phyloP scores from a whole-genome alignment of 495 filamentous ascomycete genomes.

The Chaetomidium leptoderma region DNA sequence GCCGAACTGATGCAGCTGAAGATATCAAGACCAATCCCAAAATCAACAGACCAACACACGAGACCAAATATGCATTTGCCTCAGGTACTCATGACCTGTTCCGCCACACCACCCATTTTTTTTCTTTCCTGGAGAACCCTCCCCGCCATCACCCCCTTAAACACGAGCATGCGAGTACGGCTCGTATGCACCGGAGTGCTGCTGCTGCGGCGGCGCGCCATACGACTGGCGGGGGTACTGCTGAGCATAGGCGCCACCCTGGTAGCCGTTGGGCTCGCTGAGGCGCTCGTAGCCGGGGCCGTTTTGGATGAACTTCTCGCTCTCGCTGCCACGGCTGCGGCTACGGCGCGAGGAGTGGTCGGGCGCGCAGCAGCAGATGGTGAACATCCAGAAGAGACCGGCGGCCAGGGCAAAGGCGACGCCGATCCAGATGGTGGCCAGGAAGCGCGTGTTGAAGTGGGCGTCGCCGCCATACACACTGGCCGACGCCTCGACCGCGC shows the following conservation, averaged over 20 bases:
- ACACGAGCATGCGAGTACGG: conserved; percentile 47
- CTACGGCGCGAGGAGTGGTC: conserved; percentile 31
- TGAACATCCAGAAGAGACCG: conserved; percentile 83
- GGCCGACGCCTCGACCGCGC: conserved; percentile 60
- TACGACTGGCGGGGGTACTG: conserved; percentile 40
- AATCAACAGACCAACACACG: not conserved
- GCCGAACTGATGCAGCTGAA: conserved; percentile 20
- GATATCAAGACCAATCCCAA: conserved; percentile 2
- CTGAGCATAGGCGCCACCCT: conserved; percentile 24
- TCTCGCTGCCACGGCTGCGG: conserved; percentile 15
- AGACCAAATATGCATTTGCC: not conserved
- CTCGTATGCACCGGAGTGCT: conserved; percentile 46
- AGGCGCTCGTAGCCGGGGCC: conserved; percentile 44
- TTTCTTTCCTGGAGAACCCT: not conserved
- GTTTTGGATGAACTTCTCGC: conserved; percentile 47
- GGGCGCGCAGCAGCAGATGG: conserved; percentile 77
- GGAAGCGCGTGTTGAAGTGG: conserved; percentile 61
- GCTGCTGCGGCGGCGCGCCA: conserved; percentile 5
- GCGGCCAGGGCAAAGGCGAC: conserved; percentile 69
- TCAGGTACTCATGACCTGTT: not conserved
- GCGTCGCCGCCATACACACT: conserved; percentile 63
- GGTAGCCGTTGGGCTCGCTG: conserved; percentile 33
- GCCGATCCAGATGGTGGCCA: conserved; percentile 70
- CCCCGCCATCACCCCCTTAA: conserved; percentile 24
- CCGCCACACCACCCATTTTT: not conserved